phyloP scores from a whole-genome alignment of 1,284 basidiomycete species.

The Naganishia albida region DNA sequence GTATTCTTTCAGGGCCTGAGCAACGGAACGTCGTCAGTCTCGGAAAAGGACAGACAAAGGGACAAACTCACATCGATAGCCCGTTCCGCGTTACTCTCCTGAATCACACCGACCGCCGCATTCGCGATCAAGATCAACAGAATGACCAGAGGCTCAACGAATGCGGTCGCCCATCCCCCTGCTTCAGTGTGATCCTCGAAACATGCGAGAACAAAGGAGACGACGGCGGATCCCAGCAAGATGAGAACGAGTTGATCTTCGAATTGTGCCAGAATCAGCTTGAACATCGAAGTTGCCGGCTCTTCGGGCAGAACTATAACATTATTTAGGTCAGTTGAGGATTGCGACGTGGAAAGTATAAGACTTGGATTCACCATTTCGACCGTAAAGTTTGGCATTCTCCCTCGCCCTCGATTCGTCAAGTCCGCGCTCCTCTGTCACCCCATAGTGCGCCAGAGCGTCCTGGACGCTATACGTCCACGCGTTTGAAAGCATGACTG shows the following conservation, averaged over 20 bases:
- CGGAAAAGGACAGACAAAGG: not conserved
- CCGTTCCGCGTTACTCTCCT: constrained; percentile 90
- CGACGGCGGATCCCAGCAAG: constrained; percentile 82
- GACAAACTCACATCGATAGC: constrained; percentile 81
- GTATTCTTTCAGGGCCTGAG: constrained; percentile 88
- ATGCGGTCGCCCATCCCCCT: constrained; percentile 68
- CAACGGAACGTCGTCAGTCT: not conserved
- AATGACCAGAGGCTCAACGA: constrained; percentile 90
- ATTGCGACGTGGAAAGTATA: not conserved
- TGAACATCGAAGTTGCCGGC: constrained; percentile 84
- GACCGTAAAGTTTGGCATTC: constrained; percentile 77
- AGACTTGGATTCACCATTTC: constrained; percentile 65
- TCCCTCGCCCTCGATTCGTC: constrained; percentile 57
- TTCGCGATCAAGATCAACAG: constrained; percentile 90
- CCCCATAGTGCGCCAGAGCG: constrained; percentile 49
- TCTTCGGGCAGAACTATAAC: constrained; percentile 80
- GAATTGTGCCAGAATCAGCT: constrained; percentile 95
- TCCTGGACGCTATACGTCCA: constrained; percentile 52
- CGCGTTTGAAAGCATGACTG: constrained; percentile 49
- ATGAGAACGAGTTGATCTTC: constrained; percentile 95
- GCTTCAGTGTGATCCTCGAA: constrained; percentile 68
- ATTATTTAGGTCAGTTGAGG: constrained; percentile 22
- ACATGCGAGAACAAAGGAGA: constrained; percentile 85
- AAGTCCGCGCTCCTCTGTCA: constrained; percentile 45
- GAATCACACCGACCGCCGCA: constrained; percentile 89